These are phyloP conservation scores for Pleurotus tuoliensis DNA, from an alignment of 768 basidiomycete species.

Conservation along the genomic window DNA sequence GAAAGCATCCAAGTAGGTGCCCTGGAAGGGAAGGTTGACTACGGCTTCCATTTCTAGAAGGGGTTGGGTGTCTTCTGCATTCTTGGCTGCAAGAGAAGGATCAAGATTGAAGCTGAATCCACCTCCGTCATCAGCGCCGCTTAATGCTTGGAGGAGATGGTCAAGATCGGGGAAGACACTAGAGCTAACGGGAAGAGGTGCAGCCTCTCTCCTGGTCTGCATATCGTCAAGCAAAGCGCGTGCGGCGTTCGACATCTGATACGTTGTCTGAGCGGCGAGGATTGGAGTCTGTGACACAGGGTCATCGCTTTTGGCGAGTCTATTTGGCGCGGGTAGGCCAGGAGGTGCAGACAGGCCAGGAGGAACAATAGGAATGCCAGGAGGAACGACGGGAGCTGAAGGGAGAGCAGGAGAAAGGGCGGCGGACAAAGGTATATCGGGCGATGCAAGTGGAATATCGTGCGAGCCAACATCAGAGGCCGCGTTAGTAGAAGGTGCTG, in stretches of 20 bases:
- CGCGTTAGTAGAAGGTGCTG: slow-evolving; percentile 45
- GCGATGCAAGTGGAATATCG: slow-evolving; percentile 34
- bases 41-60: slow-evolving; percentile 51
- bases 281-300: slow-evolving; percentile 49
- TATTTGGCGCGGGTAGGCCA: slow-evolving; percentile 57
- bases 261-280: slow-evolving; percentile 56
- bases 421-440: slow-evolving; percentile 29
- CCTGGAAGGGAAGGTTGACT: slow-evolving; percentile 54
- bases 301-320: slow-evolving; percentile 44
- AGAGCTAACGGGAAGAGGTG: slow-evolving; percentile 33
- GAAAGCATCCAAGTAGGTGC: slow-evolving; percentile 68
- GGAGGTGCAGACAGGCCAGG: slow-evolving; percentile 44
- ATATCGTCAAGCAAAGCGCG: slow-evolving; percentile 84
- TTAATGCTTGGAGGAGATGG: slow-evolving; percentile 72
- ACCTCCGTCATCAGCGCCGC: slow-evolving; percentile 54
- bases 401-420: slow-evolving; percentile 33
- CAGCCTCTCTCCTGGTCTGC: slow-evolving; percentile 65
- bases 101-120: slow-evolving; percentile 88
- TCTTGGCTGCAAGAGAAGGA: slow-evolving; percentile 61
- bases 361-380: slow-evolving; percentile 37
- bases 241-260: slow-evolving; percentile 86
- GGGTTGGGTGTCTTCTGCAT: slow-evolving; percentile 32
- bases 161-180: slow-evolving; percentile 90
- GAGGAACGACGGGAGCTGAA: slow-evolving; percentile 43
- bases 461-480: slow-evolving; percentile 51